Conservation (phyloP, 2,329 filamentous ascomycete genomes). For the Zymoseptoria brevis region DNA sequence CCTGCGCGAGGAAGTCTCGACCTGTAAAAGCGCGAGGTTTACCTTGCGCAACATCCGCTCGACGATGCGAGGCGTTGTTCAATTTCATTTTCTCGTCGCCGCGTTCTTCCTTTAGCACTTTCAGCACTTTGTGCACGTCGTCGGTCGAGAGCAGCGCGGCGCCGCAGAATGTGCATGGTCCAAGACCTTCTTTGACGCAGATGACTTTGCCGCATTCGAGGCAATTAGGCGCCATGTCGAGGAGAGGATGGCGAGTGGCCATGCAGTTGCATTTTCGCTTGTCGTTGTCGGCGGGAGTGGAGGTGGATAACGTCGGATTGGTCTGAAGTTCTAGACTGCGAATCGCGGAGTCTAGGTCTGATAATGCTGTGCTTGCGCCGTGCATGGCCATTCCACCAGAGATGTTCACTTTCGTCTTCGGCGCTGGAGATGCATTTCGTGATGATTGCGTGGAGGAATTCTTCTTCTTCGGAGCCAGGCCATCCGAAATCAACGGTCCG, state of each 20-base stretch:
- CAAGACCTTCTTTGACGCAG: conserved; percentile 86
- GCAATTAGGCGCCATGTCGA: conserved; percentile 89
- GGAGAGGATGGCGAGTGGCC: conserved; percentile 75
- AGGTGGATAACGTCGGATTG: conserved; percentile 57
- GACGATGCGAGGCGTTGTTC: conserved; percentile 63
- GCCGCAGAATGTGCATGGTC: conserved; percentile 87
- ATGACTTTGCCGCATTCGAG: conserved; percentile 88
- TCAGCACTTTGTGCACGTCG: conserved; percentile 80
- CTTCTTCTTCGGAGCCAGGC: conserved; percentile 41
- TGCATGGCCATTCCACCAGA: conserved; percentile 75
- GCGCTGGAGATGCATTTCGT: conserved; percentile 44
- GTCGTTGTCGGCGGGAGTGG: conserved; percentile 43
- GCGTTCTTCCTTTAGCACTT: conserved; percentile 73
- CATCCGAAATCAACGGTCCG: conserved; percentile 76
- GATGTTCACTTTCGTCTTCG: conserved; percentile 60
- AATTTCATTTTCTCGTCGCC: conserved; percentile 78
- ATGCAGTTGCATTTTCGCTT: conserved; percentile 78
- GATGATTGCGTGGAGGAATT: conserved; percentile 26
- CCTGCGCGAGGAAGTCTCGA: conserved; percentile 29
- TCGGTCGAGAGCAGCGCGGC: conserved; percentile 60
- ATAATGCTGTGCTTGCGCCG: conserved; percentile 65
- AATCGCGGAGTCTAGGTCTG: conserved; percentile 68
- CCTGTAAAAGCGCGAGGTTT: conserved; percentile 29
- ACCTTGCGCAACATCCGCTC: conserved; percentile 52
- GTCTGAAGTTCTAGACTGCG: conserved; percentile 84